Conservation (phyloP, 768 basidiomycete genomes). For the Mycena latifolia region DNA sequence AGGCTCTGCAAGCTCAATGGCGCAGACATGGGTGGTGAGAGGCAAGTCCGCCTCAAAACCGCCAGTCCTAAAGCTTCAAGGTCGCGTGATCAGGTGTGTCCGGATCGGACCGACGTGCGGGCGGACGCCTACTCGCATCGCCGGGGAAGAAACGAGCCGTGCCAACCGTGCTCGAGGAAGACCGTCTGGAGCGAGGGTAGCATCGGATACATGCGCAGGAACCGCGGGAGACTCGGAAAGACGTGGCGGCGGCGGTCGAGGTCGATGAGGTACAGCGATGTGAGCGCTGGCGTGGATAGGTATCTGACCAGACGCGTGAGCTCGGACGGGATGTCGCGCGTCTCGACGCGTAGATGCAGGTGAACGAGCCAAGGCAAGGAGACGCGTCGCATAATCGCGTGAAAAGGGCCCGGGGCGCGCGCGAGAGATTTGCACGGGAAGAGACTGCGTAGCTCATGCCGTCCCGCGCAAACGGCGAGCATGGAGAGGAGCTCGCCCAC, state of each 20-base stretch:
- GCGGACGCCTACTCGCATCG: background rate
- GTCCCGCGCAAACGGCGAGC: conserved; percentile 63
- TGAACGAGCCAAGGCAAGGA: conserved; percentile 58
- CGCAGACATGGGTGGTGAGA: conserved; percentile 37
- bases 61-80: too few relatives aligned
- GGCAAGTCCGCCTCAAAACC: background rate
- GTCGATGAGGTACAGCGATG: conserved; percentile 62
- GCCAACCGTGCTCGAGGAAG: conserved; percentile 62
- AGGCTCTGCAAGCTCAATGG: conserved; percentile 48
- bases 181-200: conserved; percentile 54
- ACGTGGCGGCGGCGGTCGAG: conserved; percentile 47
- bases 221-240: conserved; percentile 60
- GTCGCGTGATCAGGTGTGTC: conserved; percentile 16
- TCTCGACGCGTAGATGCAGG: conserved; percentile 64
- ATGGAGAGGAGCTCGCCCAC: conserved; percentile 70
- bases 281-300: conserved; percentile 61
- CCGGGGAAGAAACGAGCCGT: conserved; percentile 37
- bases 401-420: conserved; percentile 43
- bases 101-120: conserved; percentile 25
- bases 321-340: conserved; percentile 72
- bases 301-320: conserved; percentile 64
- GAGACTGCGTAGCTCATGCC: conserved; percentile 67
- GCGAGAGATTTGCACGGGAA: conserved; percentile 58
- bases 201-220: conserved; percentile 57
- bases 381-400: conserved; percentile 45